Evolutionary conservation across 768 basidiomycete species (phyloP), one percentile per base, ranked within the genome.

Genomic region (Pisolithus albus): DNA sequence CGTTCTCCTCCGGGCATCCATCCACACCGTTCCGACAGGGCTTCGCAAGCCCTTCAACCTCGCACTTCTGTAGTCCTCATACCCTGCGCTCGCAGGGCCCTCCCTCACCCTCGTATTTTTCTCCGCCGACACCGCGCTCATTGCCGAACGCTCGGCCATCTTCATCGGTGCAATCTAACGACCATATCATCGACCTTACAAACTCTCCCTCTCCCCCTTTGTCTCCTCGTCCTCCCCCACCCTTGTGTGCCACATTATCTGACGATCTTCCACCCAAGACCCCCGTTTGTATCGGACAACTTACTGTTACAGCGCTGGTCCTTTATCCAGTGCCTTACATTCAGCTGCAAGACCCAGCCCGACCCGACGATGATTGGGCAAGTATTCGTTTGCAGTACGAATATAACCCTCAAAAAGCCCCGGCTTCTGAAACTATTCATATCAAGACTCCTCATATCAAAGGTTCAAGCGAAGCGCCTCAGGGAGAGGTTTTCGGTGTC

Each of bases 201-300:
- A 70, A 74, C 51, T 85, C 84, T 2, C 85, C 86, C 7, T 75
- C 74, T 9, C 68, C 65, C 6, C 74, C 74, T 73, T 78, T 50
- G 69, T 79, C 44, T 1, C 65, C 66, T 19, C 62, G 62, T 26
- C 64, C 56, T n/a, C 59, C 45, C 23, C 66, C 64, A 43, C 56
- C 61, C 52, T 52, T 60, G 56, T 49, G 62, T 23, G 50, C 59
- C 5, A 44, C 64, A 10, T 68, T 82, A 2, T 78, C 82, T 3
- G 70, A 73, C 8, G 84, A 88, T 42, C 67, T 88, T 16, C 76
- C 86, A 6, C 86, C 85, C 13, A 88, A 84, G 71, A 88, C 87
- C 0, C 86, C 89, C 15, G 82, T 94, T 48, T 94, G 92, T 65
- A 92, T 94, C 45, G 92, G 92, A 1, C 85, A 88, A 52, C 74